Conservation (phyloP, 2,329 filamentous ascomycete genomes). For the Incumbomyces delicatus region DNA sequence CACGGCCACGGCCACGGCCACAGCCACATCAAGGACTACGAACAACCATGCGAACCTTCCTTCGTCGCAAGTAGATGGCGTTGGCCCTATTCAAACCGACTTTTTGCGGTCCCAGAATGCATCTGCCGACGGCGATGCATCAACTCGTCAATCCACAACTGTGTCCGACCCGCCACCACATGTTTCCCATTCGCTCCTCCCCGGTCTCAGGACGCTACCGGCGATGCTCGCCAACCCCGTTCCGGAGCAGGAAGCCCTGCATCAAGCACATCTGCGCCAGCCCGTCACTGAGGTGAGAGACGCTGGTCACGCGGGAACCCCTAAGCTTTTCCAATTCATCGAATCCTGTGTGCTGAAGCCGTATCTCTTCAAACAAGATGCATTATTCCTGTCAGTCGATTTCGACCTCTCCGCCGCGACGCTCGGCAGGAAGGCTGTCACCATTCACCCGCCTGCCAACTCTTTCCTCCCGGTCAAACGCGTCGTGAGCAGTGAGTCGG, state of each 20-base stretch:
- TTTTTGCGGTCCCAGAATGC: not conserved
- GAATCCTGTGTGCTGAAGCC: slow-evolving; percentile 26
- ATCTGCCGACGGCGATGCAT: not conserved
- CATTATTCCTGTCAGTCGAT: slow-evolving; percentile 24
- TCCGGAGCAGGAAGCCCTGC: slow-evolving; percentile 42
- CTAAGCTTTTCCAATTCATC: slow-evolving; percentile 29
- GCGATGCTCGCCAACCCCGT: slow-evolving; percentile 25
- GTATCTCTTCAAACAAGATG: slow-evolving; percentile 21
- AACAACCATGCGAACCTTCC: too few species aligned
- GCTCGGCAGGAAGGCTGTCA: slow-evolving; percentile 11
- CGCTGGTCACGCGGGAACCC: slow-evolving; percentile 14
- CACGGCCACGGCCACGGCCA: too few species aligned
- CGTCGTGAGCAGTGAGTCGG: not conserved
- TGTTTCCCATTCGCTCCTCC: not conserved
- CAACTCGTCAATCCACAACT: not conserved
- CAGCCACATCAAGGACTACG: too few species aligned
- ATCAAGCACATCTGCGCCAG: slow-evolving; percentile 49
- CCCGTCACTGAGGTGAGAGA: slow-evolving; percentile 33
- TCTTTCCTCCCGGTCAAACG: slow-evolving; percentile 14
- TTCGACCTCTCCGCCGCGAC: slow-evolving; percentile 28
- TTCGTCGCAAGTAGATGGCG: not conserved
- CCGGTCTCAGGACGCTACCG: not conserved
- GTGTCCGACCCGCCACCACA: not conserved
- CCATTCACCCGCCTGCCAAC: slow-evolving; percentile 12
- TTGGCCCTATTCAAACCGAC: not conserved